Conservation (phyloP, 306 rosid genomes). For the Inga leiocalycina region DNA sequence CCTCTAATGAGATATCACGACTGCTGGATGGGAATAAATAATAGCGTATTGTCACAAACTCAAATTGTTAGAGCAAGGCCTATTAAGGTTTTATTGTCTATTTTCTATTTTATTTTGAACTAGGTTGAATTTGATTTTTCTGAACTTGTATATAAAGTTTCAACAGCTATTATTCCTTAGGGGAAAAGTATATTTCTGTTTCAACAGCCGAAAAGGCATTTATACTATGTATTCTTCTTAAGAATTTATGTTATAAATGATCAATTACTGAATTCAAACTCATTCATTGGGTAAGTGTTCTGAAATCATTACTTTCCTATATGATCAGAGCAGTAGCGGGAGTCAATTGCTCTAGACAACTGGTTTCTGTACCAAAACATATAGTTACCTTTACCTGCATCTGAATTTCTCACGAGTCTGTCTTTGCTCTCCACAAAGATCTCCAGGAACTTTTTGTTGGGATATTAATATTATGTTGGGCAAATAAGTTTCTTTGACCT, state of each 20-base stretch:
- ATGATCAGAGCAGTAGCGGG: conserved; percentile 15
- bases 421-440: background rate
- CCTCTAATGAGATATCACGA: background rate
- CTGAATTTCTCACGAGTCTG: background rate
- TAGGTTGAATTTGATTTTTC: background rate
- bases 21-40: background rate
- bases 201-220: background rate
- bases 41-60: background rate
- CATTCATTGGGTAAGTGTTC: conserved; percentile 6
- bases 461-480: background rate
- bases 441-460: background rate
- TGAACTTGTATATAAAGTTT: background rate
- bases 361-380: conserved; percentile 10
- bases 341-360: conserved; percentile 11
- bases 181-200: background rate
- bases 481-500: conserved; percentile 19
- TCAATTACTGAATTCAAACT: background rate
- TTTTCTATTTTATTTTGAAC: background rate
- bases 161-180: background rate
- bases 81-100: background rate
- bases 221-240: background rate
- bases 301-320: conserved; percentile 20
- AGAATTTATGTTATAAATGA: conserved; percentile 25
- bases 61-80: background rate
- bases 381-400: conserved; percentile 11